These are phyloP conservation scores for Myriosclerotinia scirpicola DNA, from an alignment of 2,329 filamentous ascomycete genomes.

Conservation along the genomic window DNA sequence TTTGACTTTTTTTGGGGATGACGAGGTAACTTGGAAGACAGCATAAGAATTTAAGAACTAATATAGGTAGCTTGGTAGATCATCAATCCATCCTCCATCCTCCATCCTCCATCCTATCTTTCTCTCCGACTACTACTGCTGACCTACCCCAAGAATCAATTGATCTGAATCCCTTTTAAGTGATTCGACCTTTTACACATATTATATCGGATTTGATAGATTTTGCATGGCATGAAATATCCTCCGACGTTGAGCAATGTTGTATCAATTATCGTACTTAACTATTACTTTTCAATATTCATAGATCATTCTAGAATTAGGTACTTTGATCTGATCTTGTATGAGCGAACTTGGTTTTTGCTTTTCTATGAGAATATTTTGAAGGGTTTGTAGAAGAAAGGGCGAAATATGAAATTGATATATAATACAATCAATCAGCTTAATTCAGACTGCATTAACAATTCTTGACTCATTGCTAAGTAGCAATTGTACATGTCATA, in stretches of 20 bases:
- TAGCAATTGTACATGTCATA: not conserved
- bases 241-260: not conserved
- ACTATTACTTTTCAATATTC: not conserved
- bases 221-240: not conserved
- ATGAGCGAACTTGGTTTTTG: not conserved
- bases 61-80: not conserved
- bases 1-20: not conserved
- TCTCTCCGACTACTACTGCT: not conserved
- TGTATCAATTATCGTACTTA: not conserved
- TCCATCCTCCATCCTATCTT: no score
- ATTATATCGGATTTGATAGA: not conserved
- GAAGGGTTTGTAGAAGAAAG: not conserved
- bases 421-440: not conserved
- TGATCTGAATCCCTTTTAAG: no score
- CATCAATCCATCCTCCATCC: not conserved
- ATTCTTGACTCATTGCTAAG: slow-evolving; percentile 5
- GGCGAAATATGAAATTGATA: not conserved
- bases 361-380: not conserved
- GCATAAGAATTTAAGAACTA: not conserved
- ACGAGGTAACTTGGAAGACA: slow-evolving; percentile 7
- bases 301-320: slow-evolving; percentile 6
- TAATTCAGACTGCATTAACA: not conserved
- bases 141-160: no score
- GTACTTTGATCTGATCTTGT: not conserved
- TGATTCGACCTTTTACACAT: not conserved